A percentile compares a stretch with the other conserved stretches of the same genome.
Conservation (phyloP, 176 grass and related monocot species). For the Oryza nivara region DNA sequence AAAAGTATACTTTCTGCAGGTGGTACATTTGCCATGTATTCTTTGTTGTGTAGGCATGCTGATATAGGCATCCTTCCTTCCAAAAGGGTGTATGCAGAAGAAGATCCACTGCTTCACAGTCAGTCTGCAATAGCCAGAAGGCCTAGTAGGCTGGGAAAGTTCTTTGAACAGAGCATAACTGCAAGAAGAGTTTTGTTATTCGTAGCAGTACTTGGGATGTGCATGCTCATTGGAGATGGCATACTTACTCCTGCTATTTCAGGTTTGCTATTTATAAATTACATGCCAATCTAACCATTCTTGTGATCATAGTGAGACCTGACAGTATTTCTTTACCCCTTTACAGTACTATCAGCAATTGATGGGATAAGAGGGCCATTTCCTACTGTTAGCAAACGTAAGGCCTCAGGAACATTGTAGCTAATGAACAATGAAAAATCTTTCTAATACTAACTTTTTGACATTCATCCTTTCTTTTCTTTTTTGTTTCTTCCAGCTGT, state of each 20-base stretch:
- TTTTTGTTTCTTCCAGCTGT: constrained; percentile 50
- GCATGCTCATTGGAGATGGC: constrained; percentile 90
- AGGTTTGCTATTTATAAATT: constrained; percentile 42
- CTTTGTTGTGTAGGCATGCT: constrained; percentile 72
- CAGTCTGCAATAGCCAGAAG: constrained; percentile 30
- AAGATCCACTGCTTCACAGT: constrained; percentile 29
- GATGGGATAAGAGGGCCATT: constrained; percentile 66
- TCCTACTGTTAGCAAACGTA: constrained; percentile 65
- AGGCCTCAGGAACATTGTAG: constrained; percentile 24
- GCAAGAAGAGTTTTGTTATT: constrained; percentile 77
- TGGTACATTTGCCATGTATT: constrained; percentile 87
- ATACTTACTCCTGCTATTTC: constrained; percentile 90
- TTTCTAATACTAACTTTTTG: not conserved
- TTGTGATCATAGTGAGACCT: constrained; percentile 23
- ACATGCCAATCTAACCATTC: constrained; percentile 20
- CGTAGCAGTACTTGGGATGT: constrained; percentile 76
- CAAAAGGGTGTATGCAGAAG: constrained; percentile 52
- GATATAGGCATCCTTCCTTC: constrained; percentile 77
- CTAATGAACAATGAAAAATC: not conserved
- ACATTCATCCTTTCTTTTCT: constrained; percentile 13
- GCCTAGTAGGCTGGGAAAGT: constrained; percentile 61
- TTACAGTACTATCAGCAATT: constrained; percentile 77
- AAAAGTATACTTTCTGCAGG: constrained; percentile 44
- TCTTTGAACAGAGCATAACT: constrained; percentile 67
- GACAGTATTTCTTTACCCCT: not conserved